These are phyloP conservation scores for Cryptococcus sp. DNA, from an alignment of 1,284 basidiomycete species.

Conservation along the genomic window DNA sequence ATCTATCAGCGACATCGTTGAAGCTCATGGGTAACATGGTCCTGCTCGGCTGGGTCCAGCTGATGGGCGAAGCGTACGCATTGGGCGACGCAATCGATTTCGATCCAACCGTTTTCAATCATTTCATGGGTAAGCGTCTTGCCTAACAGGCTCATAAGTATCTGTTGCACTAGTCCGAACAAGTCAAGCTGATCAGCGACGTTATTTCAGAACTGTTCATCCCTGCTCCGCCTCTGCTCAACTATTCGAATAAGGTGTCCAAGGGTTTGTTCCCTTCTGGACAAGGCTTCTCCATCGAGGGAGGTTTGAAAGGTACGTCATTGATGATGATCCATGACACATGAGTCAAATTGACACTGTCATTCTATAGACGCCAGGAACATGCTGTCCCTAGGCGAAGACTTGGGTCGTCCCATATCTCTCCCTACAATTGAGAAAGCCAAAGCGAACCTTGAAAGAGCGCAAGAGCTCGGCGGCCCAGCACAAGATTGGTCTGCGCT, in stretches of 20 bases:
- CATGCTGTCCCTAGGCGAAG: conserved; percentile 26
- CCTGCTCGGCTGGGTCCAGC: conserved; percentile 43
- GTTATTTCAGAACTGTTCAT: conserved; percentile 29
- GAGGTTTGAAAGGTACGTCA: conserved; percentile 42
- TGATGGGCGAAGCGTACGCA: conserved; percentile 43
- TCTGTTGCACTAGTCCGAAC: neutral
- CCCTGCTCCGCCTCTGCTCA: conserved; percentile 39
- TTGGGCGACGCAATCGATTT: conserved; percentile 39
- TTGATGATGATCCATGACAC: neutral
- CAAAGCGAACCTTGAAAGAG: conserved; percentile 28
- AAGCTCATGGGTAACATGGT: conserved; percentile 47
- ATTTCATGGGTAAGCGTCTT: conserved; percentile 7
- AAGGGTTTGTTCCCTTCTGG: conserved; percentile 32
- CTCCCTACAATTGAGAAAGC: conserved; percentile 35
- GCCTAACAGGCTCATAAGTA: neutral
- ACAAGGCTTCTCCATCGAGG: conserved; percentile 37
- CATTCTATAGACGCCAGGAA: conserved; percentile 23
- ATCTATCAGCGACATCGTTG: conserved; percentile 30
- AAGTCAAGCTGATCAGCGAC: neutral
- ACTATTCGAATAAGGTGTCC: conserved; percentile 44
- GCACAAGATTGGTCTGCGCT: conserved; percentile 34
- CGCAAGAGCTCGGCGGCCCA: conserved; percentile 27
- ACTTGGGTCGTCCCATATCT: conserved; percentile 27
- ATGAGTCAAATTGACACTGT: neutral
- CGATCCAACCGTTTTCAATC: conserved; percentile 20